These are phyloP conservation scores for Coriolopsis trogii DNA, from an alignment of 1,284 basidiomycete genomes.

Conservation along the genomic window DNA sequence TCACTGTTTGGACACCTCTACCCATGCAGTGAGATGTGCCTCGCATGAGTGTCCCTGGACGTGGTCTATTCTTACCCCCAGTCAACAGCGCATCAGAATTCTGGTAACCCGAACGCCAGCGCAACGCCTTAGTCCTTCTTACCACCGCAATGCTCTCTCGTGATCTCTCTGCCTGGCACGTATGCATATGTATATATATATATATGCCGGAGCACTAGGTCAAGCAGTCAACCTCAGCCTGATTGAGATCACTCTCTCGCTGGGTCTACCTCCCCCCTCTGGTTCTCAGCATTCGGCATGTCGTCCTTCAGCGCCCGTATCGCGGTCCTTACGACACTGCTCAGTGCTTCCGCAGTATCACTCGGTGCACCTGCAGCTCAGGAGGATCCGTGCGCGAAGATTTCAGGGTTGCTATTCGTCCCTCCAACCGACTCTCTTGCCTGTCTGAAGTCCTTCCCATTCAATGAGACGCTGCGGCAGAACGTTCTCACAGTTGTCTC, in stretches of 20 bases:
- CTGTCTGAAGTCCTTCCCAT: slow-evolving; percentile 62
- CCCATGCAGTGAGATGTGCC: neutral
- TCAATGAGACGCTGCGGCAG: slow-evolving; percentile 63
- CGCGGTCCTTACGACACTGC: slow-evolving; percentile 7
- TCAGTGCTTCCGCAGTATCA: neutral
- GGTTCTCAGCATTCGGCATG: slow-evolving; percentile 5
- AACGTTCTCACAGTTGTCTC: slow-evolving; percentile 58
- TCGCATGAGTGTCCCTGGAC: neutral
- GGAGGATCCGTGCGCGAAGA: slow-evolving; percentile 50
- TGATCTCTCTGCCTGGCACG: too few species aligned
- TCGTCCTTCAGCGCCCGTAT: slow-evolving; percentile 6
- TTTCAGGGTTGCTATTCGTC: slow-evolving; percentile 52
- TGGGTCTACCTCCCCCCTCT: neutral
- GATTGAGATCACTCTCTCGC: neutral
- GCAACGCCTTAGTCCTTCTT: too few species aligned
- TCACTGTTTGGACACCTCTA: neutral
- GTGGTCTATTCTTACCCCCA: neutral
- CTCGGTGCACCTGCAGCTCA: slow-evolving; percentile 15
- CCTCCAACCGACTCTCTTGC: slow-evolving; percentile 57
- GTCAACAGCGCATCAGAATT: too few species aligned
- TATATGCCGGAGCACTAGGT: neutral
- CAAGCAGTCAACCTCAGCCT: neutral
- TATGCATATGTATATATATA: too few species aligned
- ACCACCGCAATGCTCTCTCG: too few species aligned
- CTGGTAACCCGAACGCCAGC: too few species aligned